Percentiles rank a stretch among this genome's conserved stretches.
Evolutionary conservation across 306 rosid genomes (phyloP).

Genomic region (Senna siamea): DNA sequence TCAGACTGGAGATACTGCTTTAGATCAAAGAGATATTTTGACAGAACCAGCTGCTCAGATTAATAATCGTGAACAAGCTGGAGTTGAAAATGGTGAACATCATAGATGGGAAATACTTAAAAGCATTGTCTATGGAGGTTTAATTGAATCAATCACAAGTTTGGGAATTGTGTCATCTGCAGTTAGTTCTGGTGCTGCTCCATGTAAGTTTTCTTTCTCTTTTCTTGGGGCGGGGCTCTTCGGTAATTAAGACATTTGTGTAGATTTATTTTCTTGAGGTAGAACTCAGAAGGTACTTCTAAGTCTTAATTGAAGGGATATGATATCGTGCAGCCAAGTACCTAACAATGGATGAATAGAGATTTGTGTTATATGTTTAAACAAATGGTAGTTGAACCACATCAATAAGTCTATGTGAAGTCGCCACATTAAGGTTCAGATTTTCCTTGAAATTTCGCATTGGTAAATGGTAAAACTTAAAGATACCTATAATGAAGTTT

Average conservation of each 20-base stretch:
- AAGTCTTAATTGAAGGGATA: background rate
- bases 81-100: slow-evolving; percentile 37
- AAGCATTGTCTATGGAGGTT: slow-evolving; percentile 81
- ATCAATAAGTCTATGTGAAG: background rate
- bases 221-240: background rate
- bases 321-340: background rate
- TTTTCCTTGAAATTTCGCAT: background rate
- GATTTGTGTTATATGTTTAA: background rate
- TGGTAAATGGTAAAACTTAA: slow-evolving; percentile 11
- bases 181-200: slow-evolving; percentile 65
- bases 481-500: slow-evolving; percentile 3
- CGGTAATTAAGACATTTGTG: background rate
- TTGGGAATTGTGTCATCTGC: slow-evolving; percentile 86
- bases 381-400: background rate
- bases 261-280: background rate
- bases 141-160: slow-evolving; percentile 78
- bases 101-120: slow-evolving; percentile 61
- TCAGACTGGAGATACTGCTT: slow-evolving; percentile 26
- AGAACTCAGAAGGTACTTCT: background rate
- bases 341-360: background rate
- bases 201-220: slow-evolving; percentile 50
- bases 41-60: slow-evolving; percentile 15
- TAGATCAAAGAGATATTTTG: slow-evolving; percentile 21
- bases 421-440: slow-evolving; percentile 6
- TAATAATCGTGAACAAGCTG: slow-evolving; percentile 18